Base-by-base conservation (phyloP, 108 stramenopile species). In the Cyclostephanos tholiformis region DNA sequence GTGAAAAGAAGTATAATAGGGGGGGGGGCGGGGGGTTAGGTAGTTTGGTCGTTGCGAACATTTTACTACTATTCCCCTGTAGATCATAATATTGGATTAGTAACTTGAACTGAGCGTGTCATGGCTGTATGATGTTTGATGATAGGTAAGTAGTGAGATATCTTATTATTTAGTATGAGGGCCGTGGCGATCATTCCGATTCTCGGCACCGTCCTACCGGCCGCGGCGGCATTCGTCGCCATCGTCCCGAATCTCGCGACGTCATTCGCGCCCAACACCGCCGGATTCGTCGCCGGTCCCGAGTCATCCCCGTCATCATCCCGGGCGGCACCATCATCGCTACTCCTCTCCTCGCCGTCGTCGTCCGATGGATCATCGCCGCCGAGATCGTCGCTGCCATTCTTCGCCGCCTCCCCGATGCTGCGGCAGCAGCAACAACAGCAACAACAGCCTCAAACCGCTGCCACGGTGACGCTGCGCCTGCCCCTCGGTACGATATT, bases 401-500 rank as follows among this genome's bases (percentile, higher is more conserved):
- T 46, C 44, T 46, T 46, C 44, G 44, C 44, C 44, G 44, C 44
- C 44, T 13, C 19, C 16, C 44, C 2, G n/a, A n/a, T n/a, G n/a
- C n/a, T n/a, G 46, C 63, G 39, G 16, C 66, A n/a, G 6, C 65
- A 59, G 35, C 50, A 26, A 6, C 50, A 27, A 19, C 62, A 35
- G 36, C 71, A 17, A 41, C 62, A 17, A 23, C 53, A 55, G 9
- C 23, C 23, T 26, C 3, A 10, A 58, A 58, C 63, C 51, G 12
- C 60, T 17, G 76, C 82, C 50, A 69, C 83, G 13, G 73, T 84
- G n/a, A 84, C 83, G 17, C 65, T 74, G 5, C 76, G 85, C 1
- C 62, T 86, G 12, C 85, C 85, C 8, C 74, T 86, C 6, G 85
- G 85, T 7, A 86, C 78, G 20, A 38, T 86, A 14, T 86, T 86